Base-by-base conservation (phyloP, 805 yeast species). In the Ogataea haglerorum region DNA sequence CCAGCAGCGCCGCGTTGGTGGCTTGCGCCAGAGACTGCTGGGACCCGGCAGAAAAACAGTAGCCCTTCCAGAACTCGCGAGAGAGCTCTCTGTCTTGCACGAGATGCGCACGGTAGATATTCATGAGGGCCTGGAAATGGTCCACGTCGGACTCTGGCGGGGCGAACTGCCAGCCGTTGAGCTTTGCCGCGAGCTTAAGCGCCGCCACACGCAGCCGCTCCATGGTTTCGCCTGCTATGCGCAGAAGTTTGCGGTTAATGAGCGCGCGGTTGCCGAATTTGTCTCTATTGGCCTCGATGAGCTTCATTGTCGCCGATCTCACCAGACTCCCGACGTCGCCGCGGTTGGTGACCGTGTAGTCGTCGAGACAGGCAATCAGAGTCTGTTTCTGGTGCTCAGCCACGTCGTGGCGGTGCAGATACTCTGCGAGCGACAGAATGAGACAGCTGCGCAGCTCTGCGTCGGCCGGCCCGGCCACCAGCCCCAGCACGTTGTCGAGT, bases 281-380 rank as follows among this genome's bases (percentile, higher is more conserved):
- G 0, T 36, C 34, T 3, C 52, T 27, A 46, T 72, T 68, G 1
- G 49, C 30, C 0, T 46, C 37, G 0, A 81, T 57, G 2, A 78
- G 52, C 5, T 49, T 26, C 2, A 84, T 56, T 1, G 81, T 67
- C 0, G 81, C 42, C 5, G 32, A 29, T 34, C 98, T 65, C 1
- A 88, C 74, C 51, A 78, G 73, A 34, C 86, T 76, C 2, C 98
- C 98, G n/a, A 89, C 90, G 63, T 90, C 98, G 8, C 98, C 98
- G 54, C 86, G 84, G 19, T 77, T 76, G 0, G 91, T 85, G 2
- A 75, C 64, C 0, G 95, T 77, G 57, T 89, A 88, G 52, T 90
- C 96, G 46, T 82, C 81, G 10, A 91, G 60, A 24, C 76, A 73
- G 2, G 46, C 48, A 1, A 72, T 30, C 4, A 70, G 32, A 3